A percentile compares a stretch with the other conserved stretches of the same genome.
These are phyloP conservation scores for Seiridium cupressi DNA, from an alignment of 2,329 filamentous ascomycete species.

Conservation along the genomic window DNA sequence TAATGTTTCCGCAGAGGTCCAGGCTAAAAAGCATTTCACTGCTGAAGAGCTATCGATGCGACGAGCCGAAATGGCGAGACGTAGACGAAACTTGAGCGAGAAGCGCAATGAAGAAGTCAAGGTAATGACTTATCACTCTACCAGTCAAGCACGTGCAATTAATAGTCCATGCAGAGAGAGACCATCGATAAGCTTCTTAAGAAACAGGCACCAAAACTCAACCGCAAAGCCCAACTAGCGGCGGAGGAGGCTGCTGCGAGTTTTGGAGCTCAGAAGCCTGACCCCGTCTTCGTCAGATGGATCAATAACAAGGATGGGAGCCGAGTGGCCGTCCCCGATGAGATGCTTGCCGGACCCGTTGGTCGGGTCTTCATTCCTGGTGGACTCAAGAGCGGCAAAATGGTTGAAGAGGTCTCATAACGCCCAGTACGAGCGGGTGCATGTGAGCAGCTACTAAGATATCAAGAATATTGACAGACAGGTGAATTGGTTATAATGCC, in stretches of 20 bases:
- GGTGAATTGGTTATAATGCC: too few species aligned
- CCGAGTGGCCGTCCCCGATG: conserved; percentile 62
- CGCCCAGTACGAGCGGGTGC: too few species aligned
- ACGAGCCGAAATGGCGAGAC: conserved; percentile 60
- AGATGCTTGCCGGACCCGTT: conserved; percentile 63
- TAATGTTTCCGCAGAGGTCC: conserved; percentile 49
- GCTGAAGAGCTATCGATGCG: conserved; percentile 63
- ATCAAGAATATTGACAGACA: too few species aligned
- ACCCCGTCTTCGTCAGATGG: conserved; percentile 68
- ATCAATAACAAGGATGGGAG: conserved; percentile 65
- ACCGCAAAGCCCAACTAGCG: conserved; percentile 45
- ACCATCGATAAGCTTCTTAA: conserved; percentile 89
- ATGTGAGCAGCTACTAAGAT: too few species aligned
- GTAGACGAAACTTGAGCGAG: conserved; percentile 61
- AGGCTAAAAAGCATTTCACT: conserved; percentile 62
- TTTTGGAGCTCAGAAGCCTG: conserved; percentile 44
- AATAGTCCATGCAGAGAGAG: conserved; percentile 61
- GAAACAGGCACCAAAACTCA: conserved; percentile 78
- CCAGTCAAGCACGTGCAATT: not conserved
- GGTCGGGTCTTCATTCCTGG: conserved; percentile 55
- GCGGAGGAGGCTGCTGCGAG: conserved; percentile 39
- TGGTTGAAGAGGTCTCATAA: conserved; percentile 54
- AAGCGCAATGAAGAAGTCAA: conserved; percentile 65
- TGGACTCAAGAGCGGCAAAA: conserved; percentile 38
- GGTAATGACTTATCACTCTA: conserved; percentile 31